Base-by-base conservation (phyloP, 164 flowering plant species). In the Vitis rotundifolia region DNA sequence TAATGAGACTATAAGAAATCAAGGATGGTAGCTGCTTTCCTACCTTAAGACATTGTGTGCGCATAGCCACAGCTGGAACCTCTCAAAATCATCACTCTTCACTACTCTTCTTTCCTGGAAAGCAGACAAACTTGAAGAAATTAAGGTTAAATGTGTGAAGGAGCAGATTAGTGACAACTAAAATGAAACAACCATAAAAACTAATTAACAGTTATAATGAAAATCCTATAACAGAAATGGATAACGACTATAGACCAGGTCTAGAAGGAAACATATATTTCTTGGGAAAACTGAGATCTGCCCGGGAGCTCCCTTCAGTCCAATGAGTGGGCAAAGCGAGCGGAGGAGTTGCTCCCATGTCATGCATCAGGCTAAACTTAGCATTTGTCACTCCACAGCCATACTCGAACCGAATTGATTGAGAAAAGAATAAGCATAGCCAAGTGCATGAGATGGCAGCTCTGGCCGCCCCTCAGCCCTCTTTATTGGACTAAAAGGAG, bases 291-390 rank as follows among this genome's bases (percentile, higher is more conserved):
- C 14, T 9, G 63, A 52, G 69, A 69, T 22, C 3, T 10, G 55
- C 0, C n/a, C 5, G 53, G 87, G 91, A 87, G 88, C 88, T 85
- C 91, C 88, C 91, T 87, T 87, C 91, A 83, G 84, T 87, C 91
- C 88, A 85, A 87, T 79, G 73, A 76, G 85, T 44, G 85, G 77
- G 78, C 82, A 51, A 78, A 82, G 79, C 13, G 67, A 1, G 69
- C 81, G 83, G 56, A 82, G 77, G 85, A 82, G 87, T 83, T 79
- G 88, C 88, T 87, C 87, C 86, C 91, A 79, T 81, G 48, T 63
- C 87, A 85, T 85, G 86, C 87, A 83, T 5, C 64, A 66, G 82
- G 81, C 63, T 65, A 81, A 67, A 58, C 85, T 80, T 63, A 79
- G 52, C 77, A 67, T 72, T 58, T 68, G 37, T 22, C 60, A 54